Evolutionary conservation across 768 basidiomycete species (phyloP), one percentile per base, ranked within the genome.

Genomic region (Lentinus brumalis): DNA sequence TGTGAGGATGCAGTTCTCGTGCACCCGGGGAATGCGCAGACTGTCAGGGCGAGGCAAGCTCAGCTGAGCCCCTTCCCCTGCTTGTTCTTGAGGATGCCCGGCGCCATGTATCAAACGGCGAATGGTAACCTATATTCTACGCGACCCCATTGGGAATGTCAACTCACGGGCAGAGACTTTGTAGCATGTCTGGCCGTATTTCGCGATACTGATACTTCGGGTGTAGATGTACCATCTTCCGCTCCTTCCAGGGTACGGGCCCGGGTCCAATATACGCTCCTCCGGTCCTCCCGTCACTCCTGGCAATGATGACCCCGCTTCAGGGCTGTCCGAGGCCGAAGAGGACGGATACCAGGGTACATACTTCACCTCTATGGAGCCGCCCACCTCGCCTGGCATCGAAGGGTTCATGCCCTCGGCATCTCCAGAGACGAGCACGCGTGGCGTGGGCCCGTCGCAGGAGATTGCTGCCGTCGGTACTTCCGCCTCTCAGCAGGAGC

Each of bases 181-280:
- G 21, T 26, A 26, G 21, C 21, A 35, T 35, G 35, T 35, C 11
- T 11, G 6, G 6, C 35, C 35, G 35, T 26, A 35, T 1, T 11
- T 35, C 11, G 35, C 11, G 35, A 35, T 35, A 11, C 35, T 35
- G 35, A 35, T 38, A 35, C 21, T 50, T 29, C 29, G 21, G 15
- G 39, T 45, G 39, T 30, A 95, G 94, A 88, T 96, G 79, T 96
- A 98, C 70, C 91, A 93, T 71, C 81, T 96, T 0, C 96, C 96
- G 2, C 79, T 98, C 4, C 81, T 97, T 15, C 93, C 96, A 8
- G 96, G 96, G 0, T 98, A 98, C 67, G 89, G 90, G 0, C 89
- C 91, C 1, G 84, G 87, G 44, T 86, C 89, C 3, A 93, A 90
- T 61, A 78, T 97, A 30, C 89, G 96, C n/a, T 94, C 92, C 0